A percentile compares a stretch with the other conserved stretches of the same genome.
Conservation (phyloP, 164 flowering plant genomes). For the Vitis labrusca region DNA sequence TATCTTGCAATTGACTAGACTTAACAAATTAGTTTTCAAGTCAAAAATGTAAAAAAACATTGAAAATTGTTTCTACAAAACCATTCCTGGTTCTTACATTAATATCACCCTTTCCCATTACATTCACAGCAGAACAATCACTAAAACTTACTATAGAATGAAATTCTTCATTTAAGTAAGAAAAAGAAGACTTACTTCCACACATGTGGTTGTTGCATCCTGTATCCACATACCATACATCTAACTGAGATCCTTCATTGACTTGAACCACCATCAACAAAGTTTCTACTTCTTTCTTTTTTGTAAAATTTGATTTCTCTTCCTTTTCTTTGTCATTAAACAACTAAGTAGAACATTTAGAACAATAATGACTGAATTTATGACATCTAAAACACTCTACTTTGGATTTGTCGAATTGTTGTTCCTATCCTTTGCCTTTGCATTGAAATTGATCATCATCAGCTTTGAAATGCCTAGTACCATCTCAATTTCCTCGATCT, state of each 20-base stretch:
- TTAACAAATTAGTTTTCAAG: constrained; percentile 4
- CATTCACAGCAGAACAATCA: not conserved
- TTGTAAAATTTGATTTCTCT: constrained; percentile 10
- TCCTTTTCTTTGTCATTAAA: constrained; percentile 10
- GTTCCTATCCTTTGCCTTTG: constrained; percentile 8
- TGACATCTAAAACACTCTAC: constrained; percentile 26
- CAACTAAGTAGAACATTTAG: not conserved
- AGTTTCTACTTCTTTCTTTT: constrained; percentile 10
- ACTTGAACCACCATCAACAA: constrained; percentile 11
- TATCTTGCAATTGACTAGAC: not conserved
- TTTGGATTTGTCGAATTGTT: constrained; percentile 21
- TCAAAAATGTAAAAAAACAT: not conserved
- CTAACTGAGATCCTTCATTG: not conserved
- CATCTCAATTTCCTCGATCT: constrained; percentile 6
- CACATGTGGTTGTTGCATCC: not conserved
- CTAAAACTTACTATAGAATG: not conserved
- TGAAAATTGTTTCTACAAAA: not conserved
- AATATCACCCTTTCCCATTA: constrained; percentile 15
- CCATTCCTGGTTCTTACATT: constrained; percentile 11
- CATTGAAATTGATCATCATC: constrained; percentile 10
- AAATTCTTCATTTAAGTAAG: constrained; percentile 14
- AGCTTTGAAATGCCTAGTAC: constrained; percentile 7
- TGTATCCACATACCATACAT: constrained; percentile 16
- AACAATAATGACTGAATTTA: not conserved
- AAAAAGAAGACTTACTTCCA: constrained; percentile 14